Evolutionary conservation across 306 rosid species (phyloP), one percentile per base, ranked within the genome.

Genomic region (Mucuna pruriens): DNA sequence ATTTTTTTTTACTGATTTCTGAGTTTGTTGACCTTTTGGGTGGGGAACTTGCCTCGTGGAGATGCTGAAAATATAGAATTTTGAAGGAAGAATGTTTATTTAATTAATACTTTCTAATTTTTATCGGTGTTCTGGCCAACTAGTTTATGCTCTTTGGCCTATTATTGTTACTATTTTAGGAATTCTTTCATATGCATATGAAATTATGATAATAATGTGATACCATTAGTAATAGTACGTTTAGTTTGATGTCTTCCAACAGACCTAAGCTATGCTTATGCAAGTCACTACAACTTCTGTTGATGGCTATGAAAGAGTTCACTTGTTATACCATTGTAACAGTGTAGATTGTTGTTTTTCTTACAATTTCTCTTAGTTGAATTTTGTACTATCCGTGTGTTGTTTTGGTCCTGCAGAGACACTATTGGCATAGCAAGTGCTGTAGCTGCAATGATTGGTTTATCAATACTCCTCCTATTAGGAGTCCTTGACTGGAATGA

Each of bases 401-500:
- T 11, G 29, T 71, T 45, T 77, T 58, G 77, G 40, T 73, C 77
- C 45, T 65, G 88, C 94, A 95, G 99, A 76, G 98, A 95, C 6
- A 77, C 83, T 33, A 69, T 95, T 64, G 91, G 96, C 62, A 71
- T 95, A 44, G 86, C 98, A 26, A 95, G 99, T 58, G 90, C 89
- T 31, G 98, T 93, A 55, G 87, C 99, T 72, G 99, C 98, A 48
- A 95, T 95, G 99, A 86, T 93, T 44, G 98, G 98, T 74, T 87
- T 95, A 78, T 95, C 96, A 36, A 79, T 90, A 74, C 98, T 93
- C 62, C 97, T 95, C 63, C 55, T 89, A 63, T 70, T 84, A 42
- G 99, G 99, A 66, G 98, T 93, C 75, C 97, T 95, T 45, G 89
- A 92, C 75, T 95, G 99, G 99, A 71, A 90, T 80, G 99, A 95